Conservation (phyloP, 805 yeast species). For the Wickerhamomyces queroliae region DNA sequence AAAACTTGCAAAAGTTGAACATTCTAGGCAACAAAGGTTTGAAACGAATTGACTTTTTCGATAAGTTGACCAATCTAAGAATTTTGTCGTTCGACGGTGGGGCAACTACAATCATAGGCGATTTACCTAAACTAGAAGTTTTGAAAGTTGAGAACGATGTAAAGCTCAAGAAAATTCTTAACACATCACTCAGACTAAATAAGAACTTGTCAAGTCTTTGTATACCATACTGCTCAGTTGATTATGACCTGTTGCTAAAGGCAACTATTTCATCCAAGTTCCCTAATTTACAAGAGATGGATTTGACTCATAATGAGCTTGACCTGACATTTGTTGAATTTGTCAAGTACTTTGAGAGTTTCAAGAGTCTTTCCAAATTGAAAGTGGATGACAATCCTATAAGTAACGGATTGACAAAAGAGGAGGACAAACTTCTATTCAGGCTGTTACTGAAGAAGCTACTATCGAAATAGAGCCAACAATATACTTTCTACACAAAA, state of each 20-base stretch:
- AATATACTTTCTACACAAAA: no score
- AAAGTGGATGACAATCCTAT: slow-evolving; percentile 8
- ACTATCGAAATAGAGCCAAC: background rate
- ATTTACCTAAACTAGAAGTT: background rate
- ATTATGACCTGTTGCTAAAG: background rate
- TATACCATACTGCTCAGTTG: background rate
- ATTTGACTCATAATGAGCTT: slow-evolving; percentile 11
- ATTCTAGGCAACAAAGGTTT: background rate
- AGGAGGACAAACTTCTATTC: slow-evolving; percentile 5
- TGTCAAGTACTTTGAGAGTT: slow-evolving; percentile 3
- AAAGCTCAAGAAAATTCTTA: background rate
- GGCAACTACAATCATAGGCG: background rate
- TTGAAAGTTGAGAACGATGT: background rate
- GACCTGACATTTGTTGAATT: slow-evolving; percentile 5
- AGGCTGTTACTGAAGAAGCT: slow-evolving; percentile 5
- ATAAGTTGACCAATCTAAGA: background rate
- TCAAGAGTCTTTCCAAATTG: background rate
- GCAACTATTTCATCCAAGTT: background rate
- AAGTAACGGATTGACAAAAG: slow-evolving; percentile 3
- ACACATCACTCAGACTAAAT: background rate
- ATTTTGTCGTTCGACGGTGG: slow-evolving; percentile 2
- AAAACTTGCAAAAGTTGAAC: slow-evolving; percentile 6
- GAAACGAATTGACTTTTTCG: background rate
- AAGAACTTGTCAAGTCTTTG: background rate
- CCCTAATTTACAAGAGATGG: slow-evolving; percentile 1